Conservation (phyloP, 1,139 yeast species). For the Debaryomyces nepalensis region DNA sequence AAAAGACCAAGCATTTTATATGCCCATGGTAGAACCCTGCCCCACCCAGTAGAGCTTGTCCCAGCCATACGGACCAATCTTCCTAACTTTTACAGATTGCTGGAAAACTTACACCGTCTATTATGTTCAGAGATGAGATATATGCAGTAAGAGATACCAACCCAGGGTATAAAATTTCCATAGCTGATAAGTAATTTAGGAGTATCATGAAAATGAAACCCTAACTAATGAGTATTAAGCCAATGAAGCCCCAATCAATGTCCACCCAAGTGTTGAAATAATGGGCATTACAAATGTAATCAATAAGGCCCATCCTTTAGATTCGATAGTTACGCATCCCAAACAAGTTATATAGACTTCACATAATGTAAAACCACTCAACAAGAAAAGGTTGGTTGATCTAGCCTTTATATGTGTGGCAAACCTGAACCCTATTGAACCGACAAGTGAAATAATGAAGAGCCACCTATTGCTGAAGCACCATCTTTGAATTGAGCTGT, state of each 20-base stretch:
- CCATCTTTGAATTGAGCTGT: conserved; percentile 57
- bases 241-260: conserved; percentile 64
- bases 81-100: no score
- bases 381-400: conserved; percentile 55
- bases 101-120: no score
- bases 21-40: no score
- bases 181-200: conserved; percentile 54
- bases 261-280: conserved; percentile 73
- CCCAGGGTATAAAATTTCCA: conserved; percentile 69
- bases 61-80: no score
- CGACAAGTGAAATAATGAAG: conserved; percentile 58
- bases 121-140: no score
- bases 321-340: conserved; percentile 65
- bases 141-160: no score
- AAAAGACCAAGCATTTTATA: neutral
- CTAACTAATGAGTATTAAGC: conserved; percentile 71
- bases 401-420: conserved; percentile 63
- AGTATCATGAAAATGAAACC: conserved; percentile 73
- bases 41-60: no score
- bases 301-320: conserved; percentile 69
- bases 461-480: conserved; percentile 65
- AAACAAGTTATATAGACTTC: conserved; percentile 79
- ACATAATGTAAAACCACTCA: conserved; percentile 69
- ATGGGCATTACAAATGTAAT: conserved; percentile 71
- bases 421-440: conserved; percentile 65